These are phyloP conservation scores for Sporobolomyces pararoseus DNA, from an alignment of 768 basidiomycete species.

Conservation along the genomic window DNA sequence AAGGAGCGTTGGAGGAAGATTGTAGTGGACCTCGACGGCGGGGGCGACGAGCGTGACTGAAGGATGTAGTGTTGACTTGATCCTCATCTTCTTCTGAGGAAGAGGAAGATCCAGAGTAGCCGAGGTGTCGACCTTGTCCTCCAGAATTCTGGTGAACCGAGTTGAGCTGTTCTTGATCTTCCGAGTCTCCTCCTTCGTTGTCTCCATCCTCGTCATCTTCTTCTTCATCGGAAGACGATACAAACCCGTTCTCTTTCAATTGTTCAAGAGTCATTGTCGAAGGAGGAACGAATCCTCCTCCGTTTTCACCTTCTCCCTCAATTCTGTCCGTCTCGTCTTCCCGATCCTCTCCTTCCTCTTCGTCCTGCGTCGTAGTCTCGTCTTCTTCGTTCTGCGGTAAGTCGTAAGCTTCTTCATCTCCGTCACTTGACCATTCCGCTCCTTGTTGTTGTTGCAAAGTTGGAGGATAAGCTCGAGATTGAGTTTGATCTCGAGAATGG, in stretches of 20 bases:
- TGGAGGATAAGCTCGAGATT: background rate
- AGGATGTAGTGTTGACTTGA: background rate
- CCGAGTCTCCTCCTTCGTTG: no score
- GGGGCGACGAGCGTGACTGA: background rate
- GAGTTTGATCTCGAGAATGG: background rate
- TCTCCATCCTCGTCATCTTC: background rate
- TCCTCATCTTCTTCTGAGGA: conserved; percentile 8
- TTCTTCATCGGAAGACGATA: conserved; percentile 8
- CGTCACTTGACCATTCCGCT: background rate
- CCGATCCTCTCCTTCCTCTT: background rate
- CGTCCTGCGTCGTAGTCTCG: background rate
- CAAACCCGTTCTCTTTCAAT: conserved; percentile 13
- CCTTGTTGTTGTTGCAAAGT: background rate
- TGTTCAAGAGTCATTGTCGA: conserved; percentile 2
- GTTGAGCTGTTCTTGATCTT: background rate
- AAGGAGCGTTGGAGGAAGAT: conserved; percentile 3
- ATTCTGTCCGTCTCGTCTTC: no score
- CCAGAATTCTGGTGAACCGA: background rate
- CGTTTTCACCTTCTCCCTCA: background rate
- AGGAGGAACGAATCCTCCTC: conserved; percentile 1
- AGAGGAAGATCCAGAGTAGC: background rate
- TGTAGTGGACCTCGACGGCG: background rate
- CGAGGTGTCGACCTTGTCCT: background rate
- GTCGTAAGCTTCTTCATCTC: background rate
- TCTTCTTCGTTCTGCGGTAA: background rate